Evolutionary conservation across 2,329 filamentous ascomycete species (phyloP).

Genomic region (Trichoderma sp.): DNA sequence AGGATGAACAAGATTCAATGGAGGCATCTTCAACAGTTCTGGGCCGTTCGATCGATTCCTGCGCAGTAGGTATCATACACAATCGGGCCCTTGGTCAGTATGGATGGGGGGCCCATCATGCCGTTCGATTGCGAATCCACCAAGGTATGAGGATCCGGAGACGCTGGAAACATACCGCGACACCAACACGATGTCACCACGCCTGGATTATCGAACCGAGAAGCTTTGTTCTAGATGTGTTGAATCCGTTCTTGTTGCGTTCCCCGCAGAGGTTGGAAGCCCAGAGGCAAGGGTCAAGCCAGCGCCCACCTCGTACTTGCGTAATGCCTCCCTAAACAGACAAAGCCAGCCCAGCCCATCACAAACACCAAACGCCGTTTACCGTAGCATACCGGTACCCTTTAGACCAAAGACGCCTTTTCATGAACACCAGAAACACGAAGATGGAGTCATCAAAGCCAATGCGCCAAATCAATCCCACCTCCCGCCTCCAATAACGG

Average conservation of each 20-base stretch:
- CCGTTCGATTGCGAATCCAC: neutral
- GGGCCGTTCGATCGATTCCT: neutral
- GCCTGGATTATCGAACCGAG: neutral
- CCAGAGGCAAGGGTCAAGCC: neutral
- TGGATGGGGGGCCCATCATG: neutral
- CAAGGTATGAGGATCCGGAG: neutral
- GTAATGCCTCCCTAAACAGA: neutral
- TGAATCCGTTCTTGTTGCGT: neutral
- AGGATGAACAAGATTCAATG: too few species aligned
- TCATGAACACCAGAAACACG: neutral
- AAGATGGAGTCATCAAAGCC: slow-evolving; percentile 34
- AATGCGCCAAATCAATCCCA: slow-evolving; percentile 54
- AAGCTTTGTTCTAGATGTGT: neutral
- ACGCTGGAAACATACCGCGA: neutral
- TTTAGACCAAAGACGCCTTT: neutral
- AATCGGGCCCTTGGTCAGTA: neutral
- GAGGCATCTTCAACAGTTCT: neutral
- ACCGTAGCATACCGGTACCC: neutral
- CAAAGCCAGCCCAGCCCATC: neutral
- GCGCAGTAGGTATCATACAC: neutral
- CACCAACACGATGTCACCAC: neutral
- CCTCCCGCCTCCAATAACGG: slow-evolving; percentile 54
- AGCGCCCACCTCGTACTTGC: too few species aligned
- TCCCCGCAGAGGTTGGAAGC: neutral
- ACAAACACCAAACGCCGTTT: neutral